Conservation (phyloP, 805 yeast species). For the Danielia reshetovae region DNA sequence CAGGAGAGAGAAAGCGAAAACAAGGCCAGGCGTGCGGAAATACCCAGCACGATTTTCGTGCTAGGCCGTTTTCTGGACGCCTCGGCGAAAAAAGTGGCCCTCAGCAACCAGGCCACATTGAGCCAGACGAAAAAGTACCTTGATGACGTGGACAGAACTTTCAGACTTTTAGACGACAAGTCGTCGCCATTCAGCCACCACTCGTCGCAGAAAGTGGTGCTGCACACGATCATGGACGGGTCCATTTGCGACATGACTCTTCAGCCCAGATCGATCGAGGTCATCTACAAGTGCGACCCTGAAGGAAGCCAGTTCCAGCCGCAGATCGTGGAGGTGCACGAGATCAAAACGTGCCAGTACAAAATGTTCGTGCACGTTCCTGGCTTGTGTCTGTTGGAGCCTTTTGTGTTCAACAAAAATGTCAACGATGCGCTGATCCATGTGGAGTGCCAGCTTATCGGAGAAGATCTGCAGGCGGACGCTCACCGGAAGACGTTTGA, state of each 20-base stretch:
- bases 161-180: conserved; percentile 16
- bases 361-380: conserved; percentile 49
- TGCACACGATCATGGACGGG: conserved; percentile 44
- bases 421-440: conserved; percentile 23
- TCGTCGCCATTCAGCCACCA: conserved; percentile 16
- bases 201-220: conserved; percentile 24
- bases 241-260: conserved; percentile 57
- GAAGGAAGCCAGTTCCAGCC: conserved; percentile 10
- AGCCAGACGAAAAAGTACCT: conserved; percentile 11
- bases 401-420: conserved; percentile 23
- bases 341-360: conserved; percentile 56
- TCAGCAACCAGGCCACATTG: conserved; percentile 19
- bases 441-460: conserved; percentile 25
- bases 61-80: conserved; percentile 29
- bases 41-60: conserved; percentile 31
- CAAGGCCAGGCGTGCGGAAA: conserved; percentile 18
- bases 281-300: conserved; percentile 55
- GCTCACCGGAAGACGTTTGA: conserved; percentile 1
- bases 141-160: conserved; percentile 24
- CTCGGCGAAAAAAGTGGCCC: conserved; percentile 6
- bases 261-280: conserved; percentile 48
- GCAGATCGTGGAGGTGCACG: conserved; percentile 41
- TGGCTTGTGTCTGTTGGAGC: conserved; percentile 41
- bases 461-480: conserved; percentile 5
- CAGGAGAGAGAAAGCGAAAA: conserved; percentile 25